Evolutionary conservation across 1,284 basidiomycete species (phyloP).

Genomic region (Boletellus deceptivus): DNA sequence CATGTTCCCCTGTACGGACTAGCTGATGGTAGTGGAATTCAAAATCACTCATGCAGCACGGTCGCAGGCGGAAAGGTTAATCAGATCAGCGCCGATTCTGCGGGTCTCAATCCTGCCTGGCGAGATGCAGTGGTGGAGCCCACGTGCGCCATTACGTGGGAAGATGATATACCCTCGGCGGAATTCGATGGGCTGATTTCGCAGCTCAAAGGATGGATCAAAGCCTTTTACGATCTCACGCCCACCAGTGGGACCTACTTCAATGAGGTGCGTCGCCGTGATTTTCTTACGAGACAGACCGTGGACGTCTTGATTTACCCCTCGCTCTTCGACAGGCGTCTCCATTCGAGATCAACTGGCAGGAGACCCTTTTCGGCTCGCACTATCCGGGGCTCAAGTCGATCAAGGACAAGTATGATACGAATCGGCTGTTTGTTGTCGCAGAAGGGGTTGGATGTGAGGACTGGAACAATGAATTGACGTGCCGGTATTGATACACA

Average conservation of each 20-base stretch:
- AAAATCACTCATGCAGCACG: constrained; percentile 20
- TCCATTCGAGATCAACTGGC: constrained; percentile 9
- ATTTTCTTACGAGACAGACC: no score
- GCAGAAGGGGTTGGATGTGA: constrained; percentile 46
- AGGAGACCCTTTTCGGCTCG: not conserved
- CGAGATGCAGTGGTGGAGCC: constrained; percentile 37
- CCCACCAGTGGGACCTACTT: no score
- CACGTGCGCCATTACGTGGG: constrained; percentile 30
- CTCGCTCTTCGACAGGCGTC: constrained; percentile 34
- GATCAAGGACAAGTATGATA: constrained; percentile 35
- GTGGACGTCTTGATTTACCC: not conserved
- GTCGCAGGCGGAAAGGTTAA: constrained; percentile 41
- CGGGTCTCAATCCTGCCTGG: constrained; percentile 45
- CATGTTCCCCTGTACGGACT: no score
- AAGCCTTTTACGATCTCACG: not conserved
- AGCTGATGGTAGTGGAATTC: no score
- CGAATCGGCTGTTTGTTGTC: constrained; percentile 43
- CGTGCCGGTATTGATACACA: constrained; percentile 15
- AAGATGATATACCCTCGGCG: constrained; percentile 29
- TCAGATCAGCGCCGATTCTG: constrained; percentile 34
- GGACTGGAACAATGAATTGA: constrained; percentile 29
- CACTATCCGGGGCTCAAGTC: constrained; percentile 35
- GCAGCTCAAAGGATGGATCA: constrained; percentile 29
- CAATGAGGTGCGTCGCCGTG: no score
- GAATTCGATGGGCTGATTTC: constrained; percentile 30